Conservation (phyloP, 306 rosid genomes). For the Spatholobus suberectus region DNA sequence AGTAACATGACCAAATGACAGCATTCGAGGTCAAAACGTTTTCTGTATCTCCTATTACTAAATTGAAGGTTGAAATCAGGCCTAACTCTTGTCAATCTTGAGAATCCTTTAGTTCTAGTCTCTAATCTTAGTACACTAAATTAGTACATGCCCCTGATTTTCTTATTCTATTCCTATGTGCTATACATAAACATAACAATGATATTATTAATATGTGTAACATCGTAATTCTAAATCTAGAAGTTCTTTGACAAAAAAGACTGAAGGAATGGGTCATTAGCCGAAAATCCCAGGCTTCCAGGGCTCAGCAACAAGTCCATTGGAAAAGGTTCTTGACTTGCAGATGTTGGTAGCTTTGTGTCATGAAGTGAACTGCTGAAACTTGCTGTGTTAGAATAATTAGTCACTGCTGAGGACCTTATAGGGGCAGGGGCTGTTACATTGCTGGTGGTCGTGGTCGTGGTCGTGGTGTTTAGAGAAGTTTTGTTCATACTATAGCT, state of each 20-base stretch:
- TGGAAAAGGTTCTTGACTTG: slow-evolving; percentile 34
- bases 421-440: slow-evolving; percentile 18
- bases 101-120: background rate
- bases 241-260: slow-evolving; percentile 43
- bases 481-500: slow-evolving; percentile 38
- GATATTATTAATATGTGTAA: background rate
- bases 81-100: slow-evolving; percentile 17
- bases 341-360: slow-evolving; percentile 17
- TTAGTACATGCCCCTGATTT: background rate
- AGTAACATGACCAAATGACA: background rate
- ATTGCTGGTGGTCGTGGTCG: background rate
- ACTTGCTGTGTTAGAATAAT: slow-evolving; percentile 29
- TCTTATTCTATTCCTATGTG: slow-evolving; percentile 34
- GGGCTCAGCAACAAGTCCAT: slow-evolving; percentile 30
- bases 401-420: slow-evolving; percentile 44
- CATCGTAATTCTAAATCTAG: background rate
- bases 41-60: slow-evolving; percentile 11
- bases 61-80: background rate
- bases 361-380: slow-evolving; percentile 36
- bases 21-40: background rate
- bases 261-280: slow-evolving; percentile 41
- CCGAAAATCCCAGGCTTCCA: slow-evolving; percentile 11
- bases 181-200: background rate
- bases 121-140: slow-evolving; percentile 18
- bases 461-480: background rate